Evolutionary conservation across 768 basidiomycete species (phyloP).

Genomic region (Albatrellus ellisii): DNA sequence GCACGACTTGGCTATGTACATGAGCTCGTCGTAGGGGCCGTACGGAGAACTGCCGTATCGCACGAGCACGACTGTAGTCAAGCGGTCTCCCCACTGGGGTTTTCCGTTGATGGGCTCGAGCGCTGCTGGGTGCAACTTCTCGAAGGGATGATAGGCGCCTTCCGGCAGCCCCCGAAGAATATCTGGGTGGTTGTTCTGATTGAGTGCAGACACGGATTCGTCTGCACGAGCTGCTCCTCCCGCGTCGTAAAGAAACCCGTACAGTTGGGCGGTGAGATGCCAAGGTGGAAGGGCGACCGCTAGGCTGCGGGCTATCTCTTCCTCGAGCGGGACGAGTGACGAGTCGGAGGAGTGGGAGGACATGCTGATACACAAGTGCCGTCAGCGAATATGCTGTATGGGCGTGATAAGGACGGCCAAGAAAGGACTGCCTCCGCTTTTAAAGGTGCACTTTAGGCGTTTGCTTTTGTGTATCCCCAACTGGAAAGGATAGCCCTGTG

Average conservation of each 20-base stretch:
- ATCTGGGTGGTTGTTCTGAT: conserved; percentile 2
- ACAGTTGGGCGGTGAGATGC: conserved; percentile 3
- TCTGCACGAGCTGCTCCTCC: not conserved
- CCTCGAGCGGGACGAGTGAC: too few relatives aligned
- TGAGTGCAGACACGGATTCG: not conserved
- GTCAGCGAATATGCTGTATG: too few relatives aligned
- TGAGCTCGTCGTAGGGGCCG: conserved; percentile 12
- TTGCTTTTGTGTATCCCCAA: too few relatives aligned
- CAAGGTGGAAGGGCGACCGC: conserved; percentile 8
- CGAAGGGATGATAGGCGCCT: conserved; percentile 7
- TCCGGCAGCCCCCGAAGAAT: conserved; percentile 9
- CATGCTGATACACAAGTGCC: too few relatives aligned
- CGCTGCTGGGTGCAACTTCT: conserved; percentile 7
- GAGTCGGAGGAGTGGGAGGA: too few relatives aligned
- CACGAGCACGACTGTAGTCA: not conserved
- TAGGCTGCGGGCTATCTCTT: too few relatives aligned
- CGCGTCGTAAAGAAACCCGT: not conserved
- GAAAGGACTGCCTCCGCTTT: too few relatives aligned
- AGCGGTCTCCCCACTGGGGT: conserved; percentile 7
- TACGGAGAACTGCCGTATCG: conserved; percentile 8
- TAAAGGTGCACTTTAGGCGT: too few relatives aligned
- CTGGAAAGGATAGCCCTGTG: too few relatives aligned
- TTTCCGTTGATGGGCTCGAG: conserved; percentile 1
- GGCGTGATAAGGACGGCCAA: too few relatives aligned
- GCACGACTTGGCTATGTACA: not conserved